Conservation (phyloP, 116 monocot genomes). For the Papilionanthe hybrid region DNA sequence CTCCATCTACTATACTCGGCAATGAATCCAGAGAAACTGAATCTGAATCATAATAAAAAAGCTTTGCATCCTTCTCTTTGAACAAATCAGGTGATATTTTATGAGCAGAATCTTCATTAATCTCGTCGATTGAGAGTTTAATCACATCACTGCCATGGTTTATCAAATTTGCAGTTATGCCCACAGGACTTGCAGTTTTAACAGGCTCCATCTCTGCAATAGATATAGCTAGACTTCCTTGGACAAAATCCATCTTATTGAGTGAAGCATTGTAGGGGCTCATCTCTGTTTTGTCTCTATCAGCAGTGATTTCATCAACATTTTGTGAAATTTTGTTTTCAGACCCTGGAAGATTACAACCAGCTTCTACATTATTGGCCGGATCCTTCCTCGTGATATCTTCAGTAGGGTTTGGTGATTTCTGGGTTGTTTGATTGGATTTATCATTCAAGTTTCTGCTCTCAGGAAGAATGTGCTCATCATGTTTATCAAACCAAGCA, state of each 20-base stretch:
- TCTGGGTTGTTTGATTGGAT: neutral
- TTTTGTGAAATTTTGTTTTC: neutral
- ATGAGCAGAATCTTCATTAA: neutral
- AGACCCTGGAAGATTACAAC: neutral
- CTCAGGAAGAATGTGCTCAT: conserved; percentile 2
- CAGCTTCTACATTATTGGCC: neutral
- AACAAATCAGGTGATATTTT: neutral
- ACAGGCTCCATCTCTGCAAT: neutral
- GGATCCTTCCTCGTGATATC: conserved; percentile 3
- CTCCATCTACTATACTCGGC: conserved; percentile 50
- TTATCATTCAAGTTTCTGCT: neutral
- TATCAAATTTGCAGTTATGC: neutral
- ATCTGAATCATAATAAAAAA: conserved; percentile 30
- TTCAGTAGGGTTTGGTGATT: neutral
- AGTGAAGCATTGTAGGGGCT: no score
- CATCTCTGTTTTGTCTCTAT: neutral
- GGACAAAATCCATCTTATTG: neutral
- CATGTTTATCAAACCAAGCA: conserved; percentile 11
- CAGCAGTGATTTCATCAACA: neutral
- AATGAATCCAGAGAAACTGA: conserved; percentile 35
- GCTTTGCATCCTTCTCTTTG: conserved; percentile 4
- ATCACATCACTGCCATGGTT: no score
- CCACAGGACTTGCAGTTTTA: neutral
- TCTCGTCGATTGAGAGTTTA: neutral
- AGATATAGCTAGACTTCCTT: neutral